Evolutionary conservation across 805 yeast species (phyloP).

Genomic region (Suhomyces faveliae): DNA sequence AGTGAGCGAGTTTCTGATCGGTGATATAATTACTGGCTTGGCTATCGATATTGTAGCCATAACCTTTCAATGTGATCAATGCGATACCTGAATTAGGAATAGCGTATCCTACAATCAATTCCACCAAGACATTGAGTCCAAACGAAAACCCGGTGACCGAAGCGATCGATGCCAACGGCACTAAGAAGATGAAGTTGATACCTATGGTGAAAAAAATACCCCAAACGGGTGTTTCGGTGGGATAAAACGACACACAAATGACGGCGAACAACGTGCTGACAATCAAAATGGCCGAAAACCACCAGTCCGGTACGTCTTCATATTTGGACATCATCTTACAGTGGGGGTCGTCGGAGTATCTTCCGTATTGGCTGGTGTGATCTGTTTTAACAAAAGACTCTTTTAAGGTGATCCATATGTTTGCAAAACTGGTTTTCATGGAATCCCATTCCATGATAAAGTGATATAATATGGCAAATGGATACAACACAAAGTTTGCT

Average conservation of each 20-base stretch:
- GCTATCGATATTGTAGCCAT: slow-evolving; percentile 56
- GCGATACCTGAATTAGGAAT: slow-evolving; percentile 61
- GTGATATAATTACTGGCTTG: slow-evolving; percentile 58
- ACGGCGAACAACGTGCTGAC: slow-evolving; percentile 44
- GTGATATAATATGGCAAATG: slow-evolving; percentile 53
- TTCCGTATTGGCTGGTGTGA: slow-evolving; percentile 18
- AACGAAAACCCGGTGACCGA: slow-evolving; percentile 61
- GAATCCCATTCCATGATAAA: slow-evolving; percentile 45
- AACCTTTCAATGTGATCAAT: slow-evolving; percentile 48
- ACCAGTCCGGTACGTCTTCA: slow-evolving; percentile 73
- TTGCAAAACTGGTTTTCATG: slow-evolving; percentile 37
- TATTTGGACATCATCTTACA: slow-evolving; percentile 57
- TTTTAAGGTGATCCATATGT: slow-evolving; percentile 29
- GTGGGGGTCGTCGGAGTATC: slow-evolving; percentile 49
- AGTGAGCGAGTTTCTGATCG: slow-evolving; percentile 28
- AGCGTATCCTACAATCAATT: slow-evolving; percentile 63
- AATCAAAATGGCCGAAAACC: slow-evolving; percentile 53
- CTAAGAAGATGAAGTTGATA: slow-evolving; percentile 53
- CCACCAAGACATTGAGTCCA: slow-evolving; percentile 62
- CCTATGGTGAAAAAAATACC: slow-evolving; percentile 57
- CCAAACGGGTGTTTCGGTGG: slow-evolving; percentile 61
- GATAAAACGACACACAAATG: slow-evolving; percentile 45
- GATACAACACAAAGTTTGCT: slow-evolving; percentile 53
- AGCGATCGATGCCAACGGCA: slow-evolving; percentile 61
- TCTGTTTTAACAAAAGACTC: slow-evolving; percentile 23